Evolutionary conservation across 2,329 filamentous ascomycete species (phyloP).

Genomic region (Setomelanomma holmii): DNA sequence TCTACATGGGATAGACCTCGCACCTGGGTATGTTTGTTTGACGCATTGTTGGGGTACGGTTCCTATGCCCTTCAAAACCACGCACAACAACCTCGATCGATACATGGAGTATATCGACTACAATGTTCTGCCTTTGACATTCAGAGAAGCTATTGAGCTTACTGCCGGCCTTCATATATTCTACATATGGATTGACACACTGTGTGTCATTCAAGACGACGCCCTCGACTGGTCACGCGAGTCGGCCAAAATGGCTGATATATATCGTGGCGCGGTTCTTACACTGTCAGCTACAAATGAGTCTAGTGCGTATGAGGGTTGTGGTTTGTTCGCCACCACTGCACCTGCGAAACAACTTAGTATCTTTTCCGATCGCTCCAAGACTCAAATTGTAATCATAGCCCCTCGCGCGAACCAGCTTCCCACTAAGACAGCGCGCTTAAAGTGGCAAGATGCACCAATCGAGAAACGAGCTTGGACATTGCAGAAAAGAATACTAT

Average conservation of each 20-base stretch:
- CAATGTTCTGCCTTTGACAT: neutral
- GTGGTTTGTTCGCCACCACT: neutral
- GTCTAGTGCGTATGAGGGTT: neutral
- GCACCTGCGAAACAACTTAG: neutral
- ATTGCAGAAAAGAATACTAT: slow-evolving; percentile 5
- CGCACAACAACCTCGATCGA: neutral
- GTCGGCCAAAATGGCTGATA: slow-evolving; percentile 1
- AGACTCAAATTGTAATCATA: neutral
- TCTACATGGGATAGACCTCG: neutral
- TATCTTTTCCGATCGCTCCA: neutral
- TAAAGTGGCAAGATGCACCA: neutral
- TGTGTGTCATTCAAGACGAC: slow-evolving; percentile 7
- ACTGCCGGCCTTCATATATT: neutral
- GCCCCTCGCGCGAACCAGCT: neutral
- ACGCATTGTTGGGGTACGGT: neutral
- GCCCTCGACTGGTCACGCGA: neutral
- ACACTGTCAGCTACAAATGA: neutral
- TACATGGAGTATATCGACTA: neutral
- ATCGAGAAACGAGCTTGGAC: slow-evolving; percentile 7
- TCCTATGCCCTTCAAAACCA: neutral
- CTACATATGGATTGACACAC: slow-evolving; percentile 4
- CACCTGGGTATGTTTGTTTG: neutral
- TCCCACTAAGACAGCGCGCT: neutral
- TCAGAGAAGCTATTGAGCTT: neutral
- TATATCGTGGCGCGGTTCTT: neutral